Evolutionary conservation across 345 rosid species (phyloP), one percentile per base, ranked within the genome.

Genomic region (Raphanus raphanistrum): DNA sequence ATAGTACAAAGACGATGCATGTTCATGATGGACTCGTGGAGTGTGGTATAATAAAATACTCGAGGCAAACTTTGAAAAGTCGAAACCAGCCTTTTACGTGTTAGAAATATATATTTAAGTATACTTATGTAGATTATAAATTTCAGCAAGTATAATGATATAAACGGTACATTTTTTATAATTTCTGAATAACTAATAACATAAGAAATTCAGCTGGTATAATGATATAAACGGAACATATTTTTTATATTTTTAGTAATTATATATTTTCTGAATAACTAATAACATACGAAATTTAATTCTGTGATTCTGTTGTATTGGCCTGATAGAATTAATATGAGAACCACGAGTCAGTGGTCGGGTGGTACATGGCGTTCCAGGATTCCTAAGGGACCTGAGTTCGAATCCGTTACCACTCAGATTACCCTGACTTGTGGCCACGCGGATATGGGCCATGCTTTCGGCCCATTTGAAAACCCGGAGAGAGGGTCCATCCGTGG

Each of bases 11-110:
- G 36, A 59, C 63, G 54, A 70, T 45, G 65, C 74, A 70, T 55
- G 74, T 33, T 55, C 74, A 55, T 33, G 65, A 58, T 59, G 28
- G 63, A 58, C 35, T 59, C 21, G 21, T 21, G 21, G 21, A 21
- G 21, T 27, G 33, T 12, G 8, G n/a, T 4, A 4, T 12, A 27
- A 11, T 59, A 59, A 12, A 27, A 27, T 59, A 59, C 6, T 59
- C 33, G 15, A 59, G 16, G 16, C 16, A 11, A 27, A 1, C 2
- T 4, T 6, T 13, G 64, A 57, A 70, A 70, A 17, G 54, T 6
- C 74, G 21, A 70, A 3, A 70, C 5, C 43, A 57, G 3, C 54
- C 74, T 57, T 28, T 57, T 57, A 70, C 64, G 64, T 70, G 65
- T 32, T 33, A 21, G 28, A 8, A 26, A 17, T 31, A 2, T 27